Conservation (phyloP, 1,284 basidiomycete genomes). For the Bjerkandera adusta region DNA sequence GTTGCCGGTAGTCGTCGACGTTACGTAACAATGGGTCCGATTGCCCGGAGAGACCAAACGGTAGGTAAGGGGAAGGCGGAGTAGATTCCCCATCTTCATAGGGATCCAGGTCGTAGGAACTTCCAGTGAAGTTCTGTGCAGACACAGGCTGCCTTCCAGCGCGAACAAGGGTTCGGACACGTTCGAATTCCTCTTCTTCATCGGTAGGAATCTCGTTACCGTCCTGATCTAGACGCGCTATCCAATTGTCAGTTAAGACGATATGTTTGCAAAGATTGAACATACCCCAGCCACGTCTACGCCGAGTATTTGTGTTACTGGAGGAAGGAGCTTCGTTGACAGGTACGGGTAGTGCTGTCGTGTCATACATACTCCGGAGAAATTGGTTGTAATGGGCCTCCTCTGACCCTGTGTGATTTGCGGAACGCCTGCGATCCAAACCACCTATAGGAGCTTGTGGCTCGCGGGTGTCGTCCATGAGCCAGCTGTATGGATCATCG, state of each 20-base stretch:
- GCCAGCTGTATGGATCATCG: slow-evolving; percentile 1
- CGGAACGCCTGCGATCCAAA: slow-evolving; percentile 1
- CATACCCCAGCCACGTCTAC: slow-evolving; percentile 24
- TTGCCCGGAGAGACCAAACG: slow-evolving; percentile 4
- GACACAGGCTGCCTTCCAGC: slow-evolving; percentile 23
- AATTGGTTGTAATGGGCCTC: not conserved
- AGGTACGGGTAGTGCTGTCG: not conserved
- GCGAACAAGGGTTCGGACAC: slow-evolving; percentile 26
- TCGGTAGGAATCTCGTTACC: slow-evolving; percentile 26
- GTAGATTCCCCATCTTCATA: not conserved
- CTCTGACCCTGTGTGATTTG: not conserved
- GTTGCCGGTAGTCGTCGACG: not conserved
- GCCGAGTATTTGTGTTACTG: too few relatives aligned
- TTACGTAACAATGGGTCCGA: not conserved
- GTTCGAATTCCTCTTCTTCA: slow-evolving; percentile 29
- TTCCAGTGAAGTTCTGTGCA: not conserved
- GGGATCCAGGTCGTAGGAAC: not conserved
- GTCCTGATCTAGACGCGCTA: slow-evolving; percentile 25
- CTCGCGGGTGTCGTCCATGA: not conserved
- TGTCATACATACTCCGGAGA: too few relatives aligned
- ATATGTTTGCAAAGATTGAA: not conserved
- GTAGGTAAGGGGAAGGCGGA: not conserved
- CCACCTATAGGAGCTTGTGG: slow-evolving; percentile 4
- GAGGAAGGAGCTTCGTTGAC: not conserved
- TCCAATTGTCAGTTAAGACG: too few relatives aligned